Conservation (phyloP, 2,329 filamentous ascomycete genomes). For the Stemphylium lycopersici region DNA sequence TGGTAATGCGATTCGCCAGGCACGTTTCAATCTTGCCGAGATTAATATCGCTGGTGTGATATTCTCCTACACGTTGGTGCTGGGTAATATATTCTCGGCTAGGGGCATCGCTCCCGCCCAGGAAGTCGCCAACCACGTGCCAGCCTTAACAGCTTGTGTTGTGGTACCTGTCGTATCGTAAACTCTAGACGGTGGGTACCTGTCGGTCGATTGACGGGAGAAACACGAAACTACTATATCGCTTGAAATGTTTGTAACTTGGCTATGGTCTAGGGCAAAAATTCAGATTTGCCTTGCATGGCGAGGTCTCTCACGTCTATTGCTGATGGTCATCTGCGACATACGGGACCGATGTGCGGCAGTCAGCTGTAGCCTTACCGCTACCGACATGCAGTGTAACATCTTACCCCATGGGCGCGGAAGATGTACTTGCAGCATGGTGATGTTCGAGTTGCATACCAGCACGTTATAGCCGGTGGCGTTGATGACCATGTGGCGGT, state of each 20-base stretch:
- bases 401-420: not conserved
- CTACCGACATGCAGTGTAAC: slow-evolving; percentile 11
- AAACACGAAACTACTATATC: not conserved
- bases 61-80: slow-evolving; percentile 4
- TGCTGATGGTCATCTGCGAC: not conserved
- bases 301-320: not conserved
- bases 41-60: slow-evolving; percentile 12
- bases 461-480: slow-evolving; percentile 7
- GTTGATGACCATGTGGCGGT: slow-evolving; percentile 1
- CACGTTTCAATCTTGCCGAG: not conserved
- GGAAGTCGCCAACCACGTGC: slow-evolving; percentile 6
- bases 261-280: not conserved
- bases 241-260: not conserved
- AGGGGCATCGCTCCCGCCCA: slow-evolving; percentile 1
- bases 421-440: not conserved
- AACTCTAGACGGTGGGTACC: slow-evolving; percentile 2
- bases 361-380: slow-evolving; percentile 2
- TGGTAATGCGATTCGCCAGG: slow-evolving; percentile 11
- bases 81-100: slow-evolving; percentile 15
- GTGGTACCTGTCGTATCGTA: slow-evolving; percentile 1
- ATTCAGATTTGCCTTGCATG: not conserved
- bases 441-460: slow-evolving; percentile 2
- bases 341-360: not conserved
- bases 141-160: slow-evolving; percentile 1
- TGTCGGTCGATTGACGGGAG: not conserved